Evolutionary conservation across 129 eudicot species (phyloP).

Genomic region (Daucus carota): DNA sequence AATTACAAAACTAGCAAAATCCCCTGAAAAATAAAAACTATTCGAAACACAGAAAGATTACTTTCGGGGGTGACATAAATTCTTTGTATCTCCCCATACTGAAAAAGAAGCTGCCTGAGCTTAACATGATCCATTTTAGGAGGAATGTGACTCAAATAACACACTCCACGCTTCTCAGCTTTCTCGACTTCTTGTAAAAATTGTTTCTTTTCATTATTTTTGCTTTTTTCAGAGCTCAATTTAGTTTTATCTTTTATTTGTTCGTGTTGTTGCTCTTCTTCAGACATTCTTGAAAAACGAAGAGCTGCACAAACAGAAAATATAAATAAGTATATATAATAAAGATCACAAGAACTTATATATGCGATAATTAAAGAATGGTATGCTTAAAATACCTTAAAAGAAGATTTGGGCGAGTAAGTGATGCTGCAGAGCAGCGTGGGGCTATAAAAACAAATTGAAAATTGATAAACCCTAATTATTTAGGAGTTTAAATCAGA

Average conservation of each 20-base stretch:
- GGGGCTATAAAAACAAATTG: no score
- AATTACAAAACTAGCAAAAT: neutral
- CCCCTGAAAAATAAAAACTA: neutral
- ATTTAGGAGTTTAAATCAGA: no score
- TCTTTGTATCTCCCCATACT: conserved; percentile 69
- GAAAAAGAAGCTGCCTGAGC: conserved; percentile 78
- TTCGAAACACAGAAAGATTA: conserved; percentile 8
- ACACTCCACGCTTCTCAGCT: conserved; percentile 78
- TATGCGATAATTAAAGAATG: no score
- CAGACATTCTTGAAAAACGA: conserved; percentile 31
- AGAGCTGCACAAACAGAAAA: neutral
- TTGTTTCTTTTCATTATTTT: conserved; percentile 41
- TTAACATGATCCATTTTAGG: conserved; percentile 89
- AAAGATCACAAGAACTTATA: no score
- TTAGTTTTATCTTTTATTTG: conserved; percentile 18
- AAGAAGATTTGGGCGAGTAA: no score
- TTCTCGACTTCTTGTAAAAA: conserved; percentile 53
- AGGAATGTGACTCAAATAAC: conserved; percentile 87
- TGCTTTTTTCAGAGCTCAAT: conserved; percentile 25
- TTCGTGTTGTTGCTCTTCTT: conserved; percentile 27
- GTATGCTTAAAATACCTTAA: no score
- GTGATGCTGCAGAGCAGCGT: no score
- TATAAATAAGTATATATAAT: no score
- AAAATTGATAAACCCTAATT: no score
- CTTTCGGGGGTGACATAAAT: conserved; percentile 89